Conservation (phyloP, 2,329 filamentous ascomycete genomes). For the Xylaria sp. region DNA sequence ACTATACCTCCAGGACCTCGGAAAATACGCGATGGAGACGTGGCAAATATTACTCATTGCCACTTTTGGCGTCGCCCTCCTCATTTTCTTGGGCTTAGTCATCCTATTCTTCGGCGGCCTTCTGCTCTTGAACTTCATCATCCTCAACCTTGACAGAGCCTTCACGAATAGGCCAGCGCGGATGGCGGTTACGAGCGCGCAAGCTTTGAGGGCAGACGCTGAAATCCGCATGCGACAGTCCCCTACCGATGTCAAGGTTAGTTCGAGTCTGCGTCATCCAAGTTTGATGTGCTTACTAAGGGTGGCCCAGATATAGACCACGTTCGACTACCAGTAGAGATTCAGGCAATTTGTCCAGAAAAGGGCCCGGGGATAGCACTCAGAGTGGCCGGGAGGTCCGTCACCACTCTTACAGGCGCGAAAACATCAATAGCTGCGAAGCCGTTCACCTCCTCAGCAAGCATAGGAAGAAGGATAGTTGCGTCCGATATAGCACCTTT, state of each 20-base stretch:
- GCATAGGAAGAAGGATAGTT: not conserved
- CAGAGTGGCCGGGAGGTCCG: too few species aligned
- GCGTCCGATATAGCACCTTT: not conserved
- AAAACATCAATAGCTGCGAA: not conserved
- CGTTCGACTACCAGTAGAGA: not conserved
- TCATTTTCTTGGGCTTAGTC: not conserved
- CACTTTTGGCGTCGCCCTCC: not conserved
- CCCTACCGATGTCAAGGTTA: not conserved
- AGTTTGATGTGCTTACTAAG: not conserved
- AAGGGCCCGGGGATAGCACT: not conserved
- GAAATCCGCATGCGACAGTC: not conserved
- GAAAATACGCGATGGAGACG: not conserved
- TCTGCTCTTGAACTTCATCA: constrained; percentile 12
- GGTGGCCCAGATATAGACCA: not conserved
- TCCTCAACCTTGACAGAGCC: constrained; percentile 24
- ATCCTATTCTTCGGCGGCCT: constrained; percentile 1
- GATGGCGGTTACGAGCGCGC: constrained; percentile 6
- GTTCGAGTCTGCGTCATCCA: not conserved
- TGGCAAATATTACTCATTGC: not conserved
- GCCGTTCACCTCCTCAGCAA: not conserved
- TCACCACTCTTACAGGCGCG: not conserved
- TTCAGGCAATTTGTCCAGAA: not conserved
- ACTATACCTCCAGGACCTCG: not conserved
- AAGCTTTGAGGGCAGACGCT: not conserved
- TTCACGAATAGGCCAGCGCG: constrained; percentile 16